A percentile compares a stretch with the other conserved stretches of the same genome.
Conservation (phyloP, 2,329 filamentous ascomycete species). For the Colletotrichum eremochloae region DNA sequence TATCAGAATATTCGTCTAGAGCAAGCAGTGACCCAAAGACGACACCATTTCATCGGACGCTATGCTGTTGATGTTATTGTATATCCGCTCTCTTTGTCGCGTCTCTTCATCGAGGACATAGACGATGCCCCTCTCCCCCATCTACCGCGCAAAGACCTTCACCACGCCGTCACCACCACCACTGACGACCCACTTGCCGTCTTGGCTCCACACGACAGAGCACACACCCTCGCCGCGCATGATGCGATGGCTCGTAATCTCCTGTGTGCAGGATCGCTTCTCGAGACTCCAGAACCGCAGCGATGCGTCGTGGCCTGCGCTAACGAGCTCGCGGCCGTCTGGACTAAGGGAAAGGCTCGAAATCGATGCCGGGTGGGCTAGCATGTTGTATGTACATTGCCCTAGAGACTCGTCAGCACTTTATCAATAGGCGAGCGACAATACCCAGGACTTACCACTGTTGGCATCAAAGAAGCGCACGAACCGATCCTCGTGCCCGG, state of each 20-base stretch:
- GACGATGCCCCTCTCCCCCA: not conserved
- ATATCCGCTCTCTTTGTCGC: constrained; percentile 22
- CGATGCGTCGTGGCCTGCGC: constrained; percentile 94
- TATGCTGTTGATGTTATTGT: constrained; percentile 34
- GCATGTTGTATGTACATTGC: constrained; percentile 99
- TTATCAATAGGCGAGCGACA: not conserved
- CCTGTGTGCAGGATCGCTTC: constrained; percentile 94
- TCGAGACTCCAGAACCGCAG: constrained; percentile 98
- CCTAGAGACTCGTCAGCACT: constrained; percentile 64
- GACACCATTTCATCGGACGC: constrained; percentile 34
- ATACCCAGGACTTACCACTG: constrained; percentile 78
- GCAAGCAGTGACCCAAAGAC: constrained; percentile 28
- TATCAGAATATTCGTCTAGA: constrained; percentile 17
- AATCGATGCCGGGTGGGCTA: constrained; percentile 94
- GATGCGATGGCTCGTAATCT: constrained; percentile 91
- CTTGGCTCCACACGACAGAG: constrained; percentile 93
- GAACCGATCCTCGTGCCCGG: constrained; percentile 95
- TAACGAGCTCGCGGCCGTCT: constrained; percentile 93
- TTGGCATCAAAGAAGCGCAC: constrained; percentile 99
- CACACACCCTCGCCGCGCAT: constrained; percentile 98
- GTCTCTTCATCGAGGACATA: constrained; percentile 7
- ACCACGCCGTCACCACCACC: constrained; percentile 95
- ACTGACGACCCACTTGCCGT: constrained; percentile 94
- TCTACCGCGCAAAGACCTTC: constrained; percentile 82
- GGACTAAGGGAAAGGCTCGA: constrained; percentile 92